A percentile compares a stretch with the other conserved stretches of the same genome.
These are phyloP conservation scores for Arabidopsis thaliana DNA, from an alignment of 345 rosid genomes.

Conservation along the genomic window DNA sequence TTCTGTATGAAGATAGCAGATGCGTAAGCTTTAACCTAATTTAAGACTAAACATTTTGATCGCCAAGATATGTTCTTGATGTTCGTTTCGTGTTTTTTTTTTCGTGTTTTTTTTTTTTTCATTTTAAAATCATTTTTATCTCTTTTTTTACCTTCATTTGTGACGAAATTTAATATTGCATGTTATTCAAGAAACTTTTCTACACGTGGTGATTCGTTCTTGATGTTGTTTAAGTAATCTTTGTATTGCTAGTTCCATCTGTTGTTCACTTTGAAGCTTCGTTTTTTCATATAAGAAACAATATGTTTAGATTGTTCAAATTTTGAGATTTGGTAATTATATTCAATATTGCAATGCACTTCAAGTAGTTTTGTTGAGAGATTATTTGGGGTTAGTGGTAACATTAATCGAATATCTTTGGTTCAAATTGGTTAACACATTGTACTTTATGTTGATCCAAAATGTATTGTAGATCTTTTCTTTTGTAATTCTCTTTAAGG, in stretches of 20 bases:
- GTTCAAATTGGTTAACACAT: conserved; percentile 2
- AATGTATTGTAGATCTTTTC: neutral
- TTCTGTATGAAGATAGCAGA: neutral
- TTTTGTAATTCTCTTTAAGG: neutral
- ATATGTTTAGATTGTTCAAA: neutral
- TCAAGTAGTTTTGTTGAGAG: conserved; percentile 8
- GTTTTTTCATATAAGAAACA: neutral
- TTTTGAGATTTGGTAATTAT: conserved; percentile 12
- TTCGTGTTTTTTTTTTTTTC: conserved; percentile 6
- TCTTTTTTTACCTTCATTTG: conserved; percentile 6
- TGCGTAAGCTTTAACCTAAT: conserved; percentile 21
- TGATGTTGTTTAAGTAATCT: conserved; percentile 18
- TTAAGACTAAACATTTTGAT: conserved; percentile 12
- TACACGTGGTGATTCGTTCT: conserved; percentile 33
- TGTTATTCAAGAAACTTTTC: conserved; percentile 19
- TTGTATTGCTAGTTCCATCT: conserved; percentile 4
- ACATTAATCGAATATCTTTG: conserved; percentile 16
- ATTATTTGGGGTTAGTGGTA: neutral
- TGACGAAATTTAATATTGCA: conserved; percentile 19
- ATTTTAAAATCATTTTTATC: conserved; percentile 16
- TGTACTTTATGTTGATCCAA: neutral
- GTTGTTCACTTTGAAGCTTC: conserved; percentile 25
- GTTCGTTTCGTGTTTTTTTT: conserved; percentile 22
- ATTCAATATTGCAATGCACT: conserved; percentile 26
- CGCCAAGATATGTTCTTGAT: conserved; percentile 34